Evolutionary conservation across 306 rosid genomes (phyloP).

Genomic region (Trifolium subterraneum): DNA sequence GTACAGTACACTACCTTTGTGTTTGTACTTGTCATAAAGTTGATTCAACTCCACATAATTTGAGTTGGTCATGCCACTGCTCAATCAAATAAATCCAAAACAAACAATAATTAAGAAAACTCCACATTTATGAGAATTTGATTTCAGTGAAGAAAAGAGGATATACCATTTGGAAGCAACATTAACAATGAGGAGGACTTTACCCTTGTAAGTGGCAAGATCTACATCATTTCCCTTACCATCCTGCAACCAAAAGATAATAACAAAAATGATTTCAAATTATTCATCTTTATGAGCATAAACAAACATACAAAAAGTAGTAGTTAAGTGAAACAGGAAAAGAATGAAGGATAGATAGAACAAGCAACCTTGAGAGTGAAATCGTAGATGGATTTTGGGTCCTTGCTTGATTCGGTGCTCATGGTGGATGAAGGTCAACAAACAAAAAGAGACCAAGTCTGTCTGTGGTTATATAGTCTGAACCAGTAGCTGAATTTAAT

Average conservation of each 20-base stretch:
- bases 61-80: slow-evolving; percentile 89
- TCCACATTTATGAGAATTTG: too few species aligned
- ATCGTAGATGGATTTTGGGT: slow-evolving; percentile 52
- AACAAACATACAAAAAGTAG: background rate
- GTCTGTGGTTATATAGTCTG: too few species aligned
- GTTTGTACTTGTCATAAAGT: slow-evolving; percentile 70
- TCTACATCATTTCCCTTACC: slow-evolving; percentile 67
- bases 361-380: slow-evolving; percentile 57
- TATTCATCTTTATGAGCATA: background rate
- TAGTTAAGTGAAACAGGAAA: background rate
- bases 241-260: too few species aligned
- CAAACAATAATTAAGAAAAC: too few species aligned
- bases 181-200: slow-evolving; percentile 74
- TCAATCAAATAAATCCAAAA: background rate
- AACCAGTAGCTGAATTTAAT: too few species aligned
- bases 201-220: slow-evolving; percentile 69
- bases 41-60: slow-evolving; percentile 86
- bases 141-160: slow-evolving; percentile 17
- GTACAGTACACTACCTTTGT: slow-evolving; percentile 52
- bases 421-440: slow-evolving; percentile 1
- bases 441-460: background rate
- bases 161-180: slow-evolving; percentile 94
- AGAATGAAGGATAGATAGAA: background rate
- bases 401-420: slow-evolving; percentile 44
- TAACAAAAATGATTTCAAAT: too few species aligned